These are phyloP conservation scores for Hyphochytrium catenoides DNA, from an alignment of 352 stramenopile genomes.

Conservation along the genomic window DNA sequence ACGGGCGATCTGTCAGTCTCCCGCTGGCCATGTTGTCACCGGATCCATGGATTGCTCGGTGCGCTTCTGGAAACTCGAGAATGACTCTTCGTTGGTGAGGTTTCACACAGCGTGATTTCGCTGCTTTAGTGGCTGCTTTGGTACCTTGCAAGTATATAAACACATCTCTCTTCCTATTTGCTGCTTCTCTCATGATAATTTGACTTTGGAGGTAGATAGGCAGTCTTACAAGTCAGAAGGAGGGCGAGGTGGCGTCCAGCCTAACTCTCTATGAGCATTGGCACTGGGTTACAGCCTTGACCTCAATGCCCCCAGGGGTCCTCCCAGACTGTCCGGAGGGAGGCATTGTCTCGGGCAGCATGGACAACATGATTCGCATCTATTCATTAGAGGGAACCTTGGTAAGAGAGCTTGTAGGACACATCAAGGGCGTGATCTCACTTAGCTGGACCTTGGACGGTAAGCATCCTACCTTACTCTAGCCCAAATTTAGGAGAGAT, in stretches of 20 bases:
- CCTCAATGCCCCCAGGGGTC: conserved; percentile 11
- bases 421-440: conserved; percentile 48
- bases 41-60: conserved; percentile 45
- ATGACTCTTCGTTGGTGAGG: conserved; percentile 6
- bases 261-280: conserved; percentile 49
- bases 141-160: too few species aligned
- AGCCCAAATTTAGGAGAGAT: too few species aligned
- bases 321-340: conserved; percentile 8
- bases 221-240: too few species aligned
- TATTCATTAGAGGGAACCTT: conserved; percentile 19
- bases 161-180: too few species aligned
- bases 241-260: too few species aligned
- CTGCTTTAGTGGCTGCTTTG: conserved; percentile 20
- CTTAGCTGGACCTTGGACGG: conserved; percentile 12
- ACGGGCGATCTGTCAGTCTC: conserved; percentile 22
- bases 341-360: conserved; percentile 40
- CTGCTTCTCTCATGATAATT: too few species aligned
- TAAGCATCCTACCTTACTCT: too few species aligned
- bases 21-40: conserved; percentile 26
- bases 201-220: too few species aligned
- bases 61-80: conserved; percentile 22
- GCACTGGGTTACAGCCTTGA: conserved; percentile 45
- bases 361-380: conserved; percentile 47
- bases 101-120: conserved; percentile 10
- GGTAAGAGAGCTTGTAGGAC: conserved; percentile 19